Evolutionary conservation across 2,329 filamentous ascomycete species (phyloP), one percentile per base, ranked within the genome.

Genomic region (Fusarium albosuccineum): DNA sequence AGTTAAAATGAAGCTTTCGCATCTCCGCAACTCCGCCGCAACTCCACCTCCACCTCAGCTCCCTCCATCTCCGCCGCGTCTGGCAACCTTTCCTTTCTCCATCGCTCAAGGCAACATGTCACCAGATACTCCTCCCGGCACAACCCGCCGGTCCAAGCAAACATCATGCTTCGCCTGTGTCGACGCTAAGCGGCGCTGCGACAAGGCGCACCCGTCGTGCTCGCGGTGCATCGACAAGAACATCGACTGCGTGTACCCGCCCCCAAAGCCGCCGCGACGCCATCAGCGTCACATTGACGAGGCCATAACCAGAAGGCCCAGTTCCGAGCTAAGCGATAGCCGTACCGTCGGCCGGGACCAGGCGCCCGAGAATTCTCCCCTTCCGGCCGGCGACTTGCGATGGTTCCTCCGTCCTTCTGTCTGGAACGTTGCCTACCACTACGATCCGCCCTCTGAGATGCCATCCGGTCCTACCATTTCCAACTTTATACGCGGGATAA

Each of bases 401-500:
- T 54, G 51, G 51, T 54, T 54, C n/a, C 51, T 54, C 40, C 40
- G 36, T 1, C 40, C 51, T 29, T 42, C 40, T 10, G 13, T 40
- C 14, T 54, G 51, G 51, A 36, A n/a, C 9, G 26, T 54, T 13
- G 39, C 16, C 5, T 36, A 44, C 17, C 51, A 54, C 26, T 44
- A 54, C 51, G 13, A 54, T 1, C 40, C 51, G 4, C 30, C 51
- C 7, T 27, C n/a, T n/a, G 7, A 17, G 9, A 26, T 54, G 9
- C 51, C 40, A 2, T 14, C 51, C 4, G 40, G 39, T 1, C 16
- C 27, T 27, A 29, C 27, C 40, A 34, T 54, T 16, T 54, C 51
- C 14, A 44, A 54, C 40, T 54, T 54, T 29, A 54, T 54, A 27
- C 40, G 39, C 5, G 51, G 39, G 8, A 14, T 54, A 17, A 39